Evolutionary conservation across 2,329 filamentous ascomycete species (phyloP).

Genomic region (Ceratocystis harringtonii): DNA sequence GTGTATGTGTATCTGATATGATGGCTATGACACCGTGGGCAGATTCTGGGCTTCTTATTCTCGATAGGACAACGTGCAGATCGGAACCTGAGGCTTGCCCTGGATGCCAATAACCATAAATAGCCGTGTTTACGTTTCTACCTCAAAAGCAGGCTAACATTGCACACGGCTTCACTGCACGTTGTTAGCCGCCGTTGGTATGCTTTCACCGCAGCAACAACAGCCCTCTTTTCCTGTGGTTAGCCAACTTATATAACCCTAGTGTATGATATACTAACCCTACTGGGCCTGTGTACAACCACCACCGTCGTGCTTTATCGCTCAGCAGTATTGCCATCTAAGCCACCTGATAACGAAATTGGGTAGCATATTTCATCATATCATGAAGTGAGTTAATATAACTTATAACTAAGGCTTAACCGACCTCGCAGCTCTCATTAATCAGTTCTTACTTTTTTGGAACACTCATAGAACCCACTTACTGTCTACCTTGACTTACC

Average conservation of each 20-base stretch:
- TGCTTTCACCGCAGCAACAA: slow-evolving; percentile 3
- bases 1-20: neutral
- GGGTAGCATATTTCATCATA: neutral
- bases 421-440: neutral
- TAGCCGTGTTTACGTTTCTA: neutral
- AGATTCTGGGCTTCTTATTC: neutral
- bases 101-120: neutral
- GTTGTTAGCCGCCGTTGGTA: neutral
- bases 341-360: neutral
- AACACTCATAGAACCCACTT: neutral
- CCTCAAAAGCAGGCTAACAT: neutral
- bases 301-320: too few species aligned
- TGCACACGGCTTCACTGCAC: neutral
- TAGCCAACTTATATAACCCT: too few species aligned
- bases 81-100: neutral
- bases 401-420: neutral
- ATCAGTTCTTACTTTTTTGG: neutral
- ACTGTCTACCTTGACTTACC: neutral
- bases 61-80: neutral
- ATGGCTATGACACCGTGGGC: neutral
- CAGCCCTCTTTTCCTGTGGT: neutral
- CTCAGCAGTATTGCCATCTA: neutral
- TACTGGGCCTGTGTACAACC: neutral
- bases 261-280: neutral
- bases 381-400: neutral